These are phyloP conservation scores for Globisporangium mamillatum DNA, from an alignment of 352 stramenopile species.

Conservation along the genomic window DNA sequence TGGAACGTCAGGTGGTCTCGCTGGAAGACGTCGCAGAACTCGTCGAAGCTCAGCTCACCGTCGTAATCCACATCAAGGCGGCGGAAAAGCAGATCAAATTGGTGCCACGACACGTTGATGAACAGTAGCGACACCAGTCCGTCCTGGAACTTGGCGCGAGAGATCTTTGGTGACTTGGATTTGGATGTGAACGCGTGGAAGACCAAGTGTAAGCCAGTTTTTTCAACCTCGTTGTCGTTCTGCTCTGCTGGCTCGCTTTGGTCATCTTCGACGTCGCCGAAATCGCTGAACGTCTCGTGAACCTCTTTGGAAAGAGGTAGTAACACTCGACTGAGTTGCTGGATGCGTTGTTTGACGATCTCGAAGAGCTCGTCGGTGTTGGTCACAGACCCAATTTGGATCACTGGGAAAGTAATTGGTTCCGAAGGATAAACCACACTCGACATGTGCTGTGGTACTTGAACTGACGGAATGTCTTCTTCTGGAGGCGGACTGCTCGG, in stretches of 20 bases:
- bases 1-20: conserved; percentile 27
- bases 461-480: not conserved
- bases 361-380: conserved; percentile 55
- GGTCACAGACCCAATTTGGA: conserved; percentile 38
- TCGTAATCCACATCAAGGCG: conserved; percentile 35
- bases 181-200: conserved; percentile 29
- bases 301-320: conserved; percentile 21
- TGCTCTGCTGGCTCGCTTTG: conserved; percentile 6
- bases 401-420: conserved; percentile 25
- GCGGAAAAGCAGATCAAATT: conserved; percentile 51
- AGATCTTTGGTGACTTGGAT: conserved; percentile 26
- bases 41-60: conserved; percentile 35
- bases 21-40: conserved; percentile 40
- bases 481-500: conserved; percentile 14
- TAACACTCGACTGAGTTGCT: conserved; percentile 28
- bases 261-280: conserved; percentile 38
- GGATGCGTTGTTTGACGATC: conserved; percentile 42
- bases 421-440: not conserved
- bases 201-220: conserved; percentile 27
- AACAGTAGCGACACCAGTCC: conserved; percentile 27
- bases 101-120: conserved; percentile 48
- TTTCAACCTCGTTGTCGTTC: conserved; percentile 15
- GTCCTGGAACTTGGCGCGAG: conserved; percentile 42
- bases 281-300: conserved; percentile 42
- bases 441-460: not conserved